Base-by-base conservation (phyloP, 768 basidiomycete genomes). In the Termitomyces sp. region DNA sequence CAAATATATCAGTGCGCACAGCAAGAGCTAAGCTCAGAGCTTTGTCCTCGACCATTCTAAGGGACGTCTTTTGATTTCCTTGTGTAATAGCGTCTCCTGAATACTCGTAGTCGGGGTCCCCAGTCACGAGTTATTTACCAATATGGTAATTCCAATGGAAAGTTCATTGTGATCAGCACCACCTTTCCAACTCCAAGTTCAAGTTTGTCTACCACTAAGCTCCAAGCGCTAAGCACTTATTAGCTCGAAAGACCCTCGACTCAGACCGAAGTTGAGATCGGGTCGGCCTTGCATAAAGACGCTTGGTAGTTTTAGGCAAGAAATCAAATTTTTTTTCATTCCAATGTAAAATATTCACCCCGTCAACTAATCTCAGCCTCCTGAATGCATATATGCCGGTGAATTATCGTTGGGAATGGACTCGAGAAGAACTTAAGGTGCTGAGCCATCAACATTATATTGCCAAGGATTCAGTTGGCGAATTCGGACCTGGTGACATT, bases 401-500 rank as follows among this genome's bases (percentile, higher is more conserved):
- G 55, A 53, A 53, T 37, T 22, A 59, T 24, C 59, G 53, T 51
- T 67, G 65, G 65, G 59, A 62, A 58, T 61, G 60, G 55, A 51
- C 55, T 27, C 60, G 61, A 46, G 26, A 14, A 34, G 56, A 61
- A 52, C 53, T 48, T 29, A n/a, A 52, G 48, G 10, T 44, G 14
- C 44, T 56, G 55, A 55, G 46, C 36, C n/a, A 1, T 4, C 32
- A 6, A 44, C 43, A 59, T 32, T 41, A 20, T 42, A 20, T 43
- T 27, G 24, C 18, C 22, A 22, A 42, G 44, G n/a, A 14, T 32
- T 46, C 49, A 24, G 14, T 26, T 5, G 46, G 32, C 42, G 48
- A 46, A 27, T 69, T 69, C 39, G 57, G 65, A 49, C 69, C 71
- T 10, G 71, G 71, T 22, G 69, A 71, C 43, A 63, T 72, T 32